Base-by-base conservation (phyloP, 345 rosid species). In the Bruguiera parviflora region DNA sequence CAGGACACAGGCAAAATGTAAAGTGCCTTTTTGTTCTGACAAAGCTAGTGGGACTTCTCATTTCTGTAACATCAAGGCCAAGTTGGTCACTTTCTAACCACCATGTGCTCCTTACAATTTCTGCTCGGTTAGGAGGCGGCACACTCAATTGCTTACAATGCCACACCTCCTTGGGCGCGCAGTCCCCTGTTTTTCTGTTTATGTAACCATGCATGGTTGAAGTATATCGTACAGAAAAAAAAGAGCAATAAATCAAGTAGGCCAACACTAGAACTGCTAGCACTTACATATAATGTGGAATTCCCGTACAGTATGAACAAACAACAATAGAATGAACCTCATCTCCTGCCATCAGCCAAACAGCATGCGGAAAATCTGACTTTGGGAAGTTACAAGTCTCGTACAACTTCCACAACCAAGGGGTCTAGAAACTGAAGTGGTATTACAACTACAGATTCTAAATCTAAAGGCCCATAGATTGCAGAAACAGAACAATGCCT, bases 21-120 rank as follows among this genome's bases (percentile, higher is more conserved):
- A 78, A 74, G 69, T 61, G 49, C 58, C 25, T 31, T 76, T 71
- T 63, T 57, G 67, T 13, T 65, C 71, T 57, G 73, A 59, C 51
- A 3, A 13, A 43, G 49, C 53, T 37, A 32, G 9, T 28, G 22
- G 52, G 37, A 43, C 13, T 43, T 43, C 18, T 3, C 49, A 51
- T 49, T 51, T 47, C 25, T 56, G 63, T 61, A 68, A 56, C 46
- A 49, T 51, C 24, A 46, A 78, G 79, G 83, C 25, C 70, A 66
- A 47, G 57, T 31, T 20, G 31, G 81, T 78, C 65, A 74, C 71
- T 71, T 72, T 13, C 25, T 16, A 60, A 39, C 13, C 46, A 39
- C 11, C 46, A 39, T 10, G 46, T 39, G 46, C 16, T 39, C 46
- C 15, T 39, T 39, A 10, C 46, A 39, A 39, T 39, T 10, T 39